Percentiles rank a stretch among this genome's conserved stretches.
These are phyloP conservation scores for Vigna angularis DNA, from an alignment of 306 rosid genomes.

Conservation along the genomic window DNA sequence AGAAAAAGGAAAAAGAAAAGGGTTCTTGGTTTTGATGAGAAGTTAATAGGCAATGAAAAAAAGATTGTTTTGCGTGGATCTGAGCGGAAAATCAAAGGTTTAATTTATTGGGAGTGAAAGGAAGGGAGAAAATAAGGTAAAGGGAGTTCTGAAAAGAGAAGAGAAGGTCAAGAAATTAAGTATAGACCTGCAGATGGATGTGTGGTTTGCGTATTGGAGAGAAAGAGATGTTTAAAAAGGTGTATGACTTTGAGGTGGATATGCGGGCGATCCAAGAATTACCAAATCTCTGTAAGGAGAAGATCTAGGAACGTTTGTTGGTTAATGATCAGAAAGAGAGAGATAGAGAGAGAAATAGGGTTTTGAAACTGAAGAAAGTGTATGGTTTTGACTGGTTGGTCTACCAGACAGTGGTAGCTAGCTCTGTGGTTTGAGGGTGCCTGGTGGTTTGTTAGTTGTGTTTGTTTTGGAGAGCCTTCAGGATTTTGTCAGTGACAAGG, in stretches of 20 bases:
- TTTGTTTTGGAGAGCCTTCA: neutral
- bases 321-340: constrained; percentile 26
- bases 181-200: constrained; percentile 43
- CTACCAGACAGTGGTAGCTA: constrained; percentile 63
- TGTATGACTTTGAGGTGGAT: constrained; percentile 80
- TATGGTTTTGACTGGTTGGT: constrained; percentile 76
- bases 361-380: neutral
- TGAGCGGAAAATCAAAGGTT: constrained; percentile 52
- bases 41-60: constrained; percentile 29
- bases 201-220: neutral
- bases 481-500: neutral
- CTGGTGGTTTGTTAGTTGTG: constrained; percentile 47
- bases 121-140: constrained; percentile 34
- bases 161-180: constrained; percentile 34
- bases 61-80: constrained; percentile 1
- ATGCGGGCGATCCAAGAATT: constrained; percentile 52
- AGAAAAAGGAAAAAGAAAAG: constrained; percentile 23
- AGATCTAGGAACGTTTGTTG: constrained; percentile 59
- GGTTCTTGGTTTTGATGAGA: constrained; percentile 39
- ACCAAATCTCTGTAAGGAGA: constrained; percentile 34
- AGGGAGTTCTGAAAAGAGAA: constrained; percentile 15
- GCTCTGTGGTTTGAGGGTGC: neutral
- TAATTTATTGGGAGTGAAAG: neutral
- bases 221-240: constrained; percentile 30
- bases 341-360: neutral